Evolutionary conservation across 1,284 basidiomycete species (phyloP), one percentile per base, ranked within the genome.

Genomic region (Pseudozyma pruni): DNA sequence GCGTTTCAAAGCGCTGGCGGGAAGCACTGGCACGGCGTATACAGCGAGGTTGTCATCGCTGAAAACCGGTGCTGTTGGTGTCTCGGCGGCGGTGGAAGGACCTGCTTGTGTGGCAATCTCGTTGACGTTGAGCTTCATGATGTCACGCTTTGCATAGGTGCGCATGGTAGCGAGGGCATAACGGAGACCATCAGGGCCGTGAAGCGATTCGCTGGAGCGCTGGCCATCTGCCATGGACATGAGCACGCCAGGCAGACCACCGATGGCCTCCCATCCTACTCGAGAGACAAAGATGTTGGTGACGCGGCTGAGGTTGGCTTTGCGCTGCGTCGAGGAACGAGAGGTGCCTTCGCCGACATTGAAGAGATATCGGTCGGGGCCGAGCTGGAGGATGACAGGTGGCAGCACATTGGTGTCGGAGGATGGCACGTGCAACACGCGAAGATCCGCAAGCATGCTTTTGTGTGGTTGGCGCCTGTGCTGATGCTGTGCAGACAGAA

Each of bases 321-420:
- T 85, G 69, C 88, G 88, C 83, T 93, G 90, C 8, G 89, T 83
- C 74, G 90, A 90, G 0, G 89, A 84, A 31, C 93, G 85, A 46
- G 89, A 89, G 0, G 90, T 89, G 53, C 90, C 91, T 81, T 95
- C 93, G 6, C 91, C 89, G 2, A 86, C 89, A 82, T 94, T 94
- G 85, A 95, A 92, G 47, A 94, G 85, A 74, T 93, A 94, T 75
- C 91, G 90, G 8, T 86, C 88, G 44, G 88, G 86, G 74, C 91
- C 90, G 77, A 93, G 92, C 6, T 87, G 83, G 60, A 90, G 83
- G 25, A 94, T 83, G 4, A 89, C 86, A 0, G 92, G 88, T 72
- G 93, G 90, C 1, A 91, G 90, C 81, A 93, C 91, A 14, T 90
- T 88, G 2, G 91, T 83, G 34, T 83, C 83, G 5, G 85, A 83